These are phyloP conservation scores for Salix suchowensis DNA, from an alignment of 345 rosid species.

Conservation along the genomic window DNA sequence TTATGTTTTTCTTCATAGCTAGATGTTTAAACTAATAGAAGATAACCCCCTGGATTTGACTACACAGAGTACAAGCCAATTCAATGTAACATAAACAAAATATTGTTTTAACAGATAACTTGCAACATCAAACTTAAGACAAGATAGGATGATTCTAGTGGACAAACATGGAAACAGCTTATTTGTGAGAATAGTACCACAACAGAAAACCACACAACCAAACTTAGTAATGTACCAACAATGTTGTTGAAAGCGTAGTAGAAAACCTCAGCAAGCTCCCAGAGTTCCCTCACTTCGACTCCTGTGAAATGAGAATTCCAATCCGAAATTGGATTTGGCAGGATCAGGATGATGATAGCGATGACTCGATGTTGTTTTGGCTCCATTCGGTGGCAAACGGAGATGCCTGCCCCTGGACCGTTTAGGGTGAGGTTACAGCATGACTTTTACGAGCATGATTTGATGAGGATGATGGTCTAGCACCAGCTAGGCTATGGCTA, in stretches of 20 bases:
- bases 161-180: too few species aligned
- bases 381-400: slow-evolving; percentile 55
- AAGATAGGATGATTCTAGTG: too few species aligned
- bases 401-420: slow-evolving; percentile 49
- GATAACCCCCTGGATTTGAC: too few species aligned
- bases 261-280: slow-evolving; percentile 3
- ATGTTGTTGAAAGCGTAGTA: background rate
- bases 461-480: slow-evolving; percentile 42
- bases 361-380: slow-evolving; percentile 33
- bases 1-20: too few species aligned
- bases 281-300: slow-evolving; percentile 67
- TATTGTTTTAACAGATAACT: too few species aligned
- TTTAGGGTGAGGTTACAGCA: slow-evolving; percentile 35
- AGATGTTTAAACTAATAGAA: too few species aligned
- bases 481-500: slow-evolving; percentile 38
- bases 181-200: too few species aligned
- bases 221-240: background rate
- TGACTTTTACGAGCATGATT: slow-evolving; percentile 41
- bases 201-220: background rate
- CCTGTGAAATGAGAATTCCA: slow-evolving; percentile 55
- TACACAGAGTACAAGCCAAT: too few species aligned
- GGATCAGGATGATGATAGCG: slow-evolving; percentile 36
- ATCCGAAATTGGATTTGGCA: slow-evolving; percentile 40
- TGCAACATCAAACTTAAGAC: too few species aligned
- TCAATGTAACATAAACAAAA: too few species aligned